A percentile compares a stretch with the other conserved stretches of the same genome.
phyloP scores from a whole-genome alignment of 2,329 filamentous ascomycete species.

The Colletotrichum tofieldiae region DNA sequence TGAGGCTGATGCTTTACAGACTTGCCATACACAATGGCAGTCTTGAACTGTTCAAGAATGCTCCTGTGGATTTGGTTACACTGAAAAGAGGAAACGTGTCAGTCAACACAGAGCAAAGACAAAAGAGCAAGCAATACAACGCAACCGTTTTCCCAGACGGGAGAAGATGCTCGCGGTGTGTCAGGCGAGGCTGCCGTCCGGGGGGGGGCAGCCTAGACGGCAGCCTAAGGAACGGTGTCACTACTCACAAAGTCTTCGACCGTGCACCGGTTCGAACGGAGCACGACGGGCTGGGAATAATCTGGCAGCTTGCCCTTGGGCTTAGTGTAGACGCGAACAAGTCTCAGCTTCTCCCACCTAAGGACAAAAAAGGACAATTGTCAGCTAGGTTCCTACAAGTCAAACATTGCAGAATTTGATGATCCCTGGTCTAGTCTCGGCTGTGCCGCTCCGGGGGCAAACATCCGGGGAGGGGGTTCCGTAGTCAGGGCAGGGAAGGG shows the following conservation, averaged over 20 bases:
- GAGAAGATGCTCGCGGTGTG: conserved; percentile 8
- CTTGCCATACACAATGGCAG: conserved; percentile 95
- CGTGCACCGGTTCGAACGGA: conserved; percentile 86
- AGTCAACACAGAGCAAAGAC: conserved; percentile 46
- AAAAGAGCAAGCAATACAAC: background rate
- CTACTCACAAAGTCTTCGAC: conserved; percentile 95
- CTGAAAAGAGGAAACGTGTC: conserved; percentile 66
- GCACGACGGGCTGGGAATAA: conserved; percentile 91
- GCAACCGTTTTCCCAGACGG: conserved; percentile 12
- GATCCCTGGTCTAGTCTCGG: conserved; percentile 6
- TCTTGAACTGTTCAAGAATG: conserved; percentile 96
- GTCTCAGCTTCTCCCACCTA: conserved; percentile 92
- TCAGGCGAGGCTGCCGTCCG: background rate
- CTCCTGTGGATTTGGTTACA: conserved; percentile 98
- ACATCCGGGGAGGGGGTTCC: conserved; percentile 5
- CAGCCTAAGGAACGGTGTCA: conserved; percentile 22
- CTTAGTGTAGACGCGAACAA: conserved; percentile 96
- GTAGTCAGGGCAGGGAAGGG: conserved; percentile 5
- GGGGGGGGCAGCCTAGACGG: background rate
- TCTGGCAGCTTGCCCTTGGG: conserved; percentile 96
- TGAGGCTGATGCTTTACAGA: conserved; percentile 99
- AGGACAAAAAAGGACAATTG: conserved; percentile 12
- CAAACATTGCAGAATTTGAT: background rate
- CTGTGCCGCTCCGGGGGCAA: conserved; percentile 10
- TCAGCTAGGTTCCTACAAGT: conserved; percentile 18